Evolutionary conservation across 1,284 basidiomycete genomes (phyloP).

Genomic region (Moesziomyces sp.): DNA sequence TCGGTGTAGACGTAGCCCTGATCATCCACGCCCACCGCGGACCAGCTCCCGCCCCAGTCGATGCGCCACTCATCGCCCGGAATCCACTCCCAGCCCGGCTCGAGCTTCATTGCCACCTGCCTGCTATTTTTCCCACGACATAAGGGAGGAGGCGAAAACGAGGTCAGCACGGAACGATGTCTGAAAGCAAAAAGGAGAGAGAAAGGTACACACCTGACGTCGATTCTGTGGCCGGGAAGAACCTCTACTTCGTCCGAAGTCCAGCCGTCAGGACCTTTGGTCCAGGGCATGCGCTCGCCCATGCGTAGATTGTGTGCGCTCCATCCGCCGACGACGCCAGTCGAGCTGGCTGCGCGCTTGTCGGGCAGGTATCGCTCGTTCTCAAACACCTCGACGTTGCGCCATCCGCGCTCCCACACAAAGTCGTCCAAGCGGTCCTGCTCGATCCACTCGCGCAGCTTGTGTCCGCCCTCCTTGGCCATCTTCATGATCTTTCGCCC

Average conservation of each 20-base stretch:
- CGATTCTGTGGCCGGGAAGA: slow-evolving; percentile 40
- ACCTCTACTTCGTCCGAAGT: slow-evolving; percentile 51
- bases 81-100: slow-evolving; percentile 64
- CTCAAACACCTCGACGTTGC: slow-evolving; percentile 64
- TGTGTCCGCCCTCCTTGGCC: slow-evolving; percentile 39
- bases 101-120: slow-evolving; percentile 58
- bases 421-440: slow-evolving; percentile 61
- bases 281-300: slow-evolving; percentile 61
- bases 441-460: slow-evolving; percentile 59
- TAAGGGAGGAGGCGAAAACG: background rate
- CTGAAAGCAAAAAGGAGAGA: background rate
- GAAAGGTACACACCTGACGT: slow-evolving; percentile 44
- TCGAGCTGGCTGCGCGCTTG: slow-evolving; percentile 19
- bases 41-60: slow-evolving; percentile 65
- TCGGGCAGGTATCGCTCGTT: slow-evolving; percentile 52
- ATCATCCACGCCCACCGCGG: slow-evolving; percentile 61
- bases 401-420: slow-evolving; percentile 64
- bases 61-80: slow-evolving; percentile 66
- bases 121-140: slow-evolving; percentile 36
- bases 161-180: slow-evolving; percentile 29
- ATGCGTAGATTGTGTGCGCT: slow-evolving; percentile 42
- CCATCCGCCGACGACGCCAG: slow-evolving; percentile 48
- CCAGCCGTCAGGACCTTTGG: slow-evolving; percentile 62
- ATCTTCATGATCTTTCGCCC: slow-evolving; percentile 41
- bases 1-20: slow-evolving; percentile 66